These are phyloP conservation scores for Zymoseptoria crescenta DNA, from an alignment of 2,329 filamentous ascomycete genomes.

Conservation along the genomic window DNA sequence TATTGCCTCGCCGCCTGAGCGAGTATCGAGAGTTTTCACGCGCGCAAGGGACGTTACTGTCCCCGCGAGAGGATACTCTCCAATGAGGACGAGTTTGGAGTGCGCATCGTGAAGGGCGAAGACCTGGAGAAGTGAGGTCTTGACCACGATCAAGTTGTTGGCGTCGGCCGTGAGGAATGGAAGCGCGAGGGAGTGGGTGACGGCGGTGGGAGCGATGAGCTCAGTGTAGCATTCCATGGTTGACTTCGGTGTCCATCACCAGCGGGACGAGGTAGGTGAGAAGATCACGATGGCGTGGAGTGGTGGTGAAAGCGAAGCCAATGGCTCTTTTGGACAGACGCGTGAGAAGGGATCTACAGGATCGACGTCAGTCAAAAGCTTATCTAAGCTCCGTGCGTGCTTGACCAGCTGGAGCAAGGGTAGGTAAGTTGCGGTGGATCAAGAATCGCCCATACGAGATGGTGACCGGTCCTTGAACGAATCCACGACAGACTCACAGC, in stretches of 20 bases:
- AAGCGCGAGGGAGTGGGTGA: slow-evolving; percentile 76
- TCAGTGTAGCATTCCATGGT: slow-evolving; percentile 96
- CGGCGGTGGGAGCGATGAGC: slow-evolving; percentile 85
- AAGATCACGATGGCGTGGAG: no score
- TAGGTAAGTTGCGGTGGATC: no score
- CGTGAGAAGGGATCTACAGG: neutral
- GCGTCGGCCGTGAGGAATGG: slow-evolving; percentile 68
- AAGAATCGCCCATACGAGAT: no score
- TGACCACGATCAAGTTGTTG: slow-evolving; percentile 82
- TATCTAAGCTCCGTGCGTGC: no score
- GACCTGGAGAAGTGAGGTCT: slow-evolving; percentile 86
- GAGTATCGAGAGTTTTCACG: slow-evolving; percentile 63
- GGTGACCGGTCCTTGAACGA: no score
- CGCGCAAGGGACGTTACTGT: slow-evolving; percentile 76
- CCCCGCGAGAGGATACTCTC: slow-evolving; percentile 76
- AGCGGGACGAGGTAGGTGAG: neutral
- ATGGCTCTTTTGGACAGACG: neutral
- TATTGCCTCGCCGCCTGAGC: slow-evolving; percentile 74
- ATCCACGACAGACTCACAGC: no score
- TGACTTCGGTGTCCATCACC: neutral
- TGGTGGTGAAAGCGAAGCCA: neutral
- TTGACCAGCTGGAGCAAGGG: no score
- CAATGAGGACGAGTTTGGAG: slow-evolving; percentile 69
- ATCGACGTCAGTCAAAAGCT: neutral
- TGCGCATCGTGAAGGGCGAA: slow-evolving; percentile 43